Base-by-base conservation (phyloP, 768 basidiomycete genomes). In the Cyclocybe cylindracea region DNA sequence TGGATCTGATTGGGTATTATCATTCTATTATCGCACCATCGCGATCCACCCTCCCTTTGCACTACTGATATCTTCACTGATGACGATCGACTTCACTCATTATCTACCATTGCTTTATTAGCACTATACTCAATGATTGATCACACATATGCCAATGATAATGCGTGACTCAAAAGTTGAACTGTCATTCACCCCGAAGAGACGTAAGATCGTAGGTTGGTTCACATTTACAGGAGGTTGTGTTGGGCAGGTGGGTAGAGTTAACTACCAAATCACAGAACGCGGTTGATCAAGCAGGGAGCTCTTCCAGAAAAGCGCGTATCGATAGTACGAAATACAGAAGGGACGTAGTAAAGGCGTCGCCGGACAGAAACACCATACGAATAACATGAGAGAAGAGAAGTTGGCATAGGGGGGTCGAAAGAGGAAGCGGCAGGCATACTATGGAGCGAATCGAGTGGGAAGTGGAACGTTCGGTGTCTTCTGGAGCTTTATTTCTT, bases 401-500 rank as follows among this genome's bases (percentile, higher is more conserved):
- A 34, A 48, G 50, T 44, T 24, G 38, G 51, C 51, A 54, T 60
- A 55, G 29, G 31, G 42, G 50, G 38, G 40, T 37, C 35, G 42
- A 44, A 47, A 49, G 14, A 52, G 48, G 52, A 52, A 39, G 49
- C 43, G 45, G 43, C 18, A 33, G 29, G 18, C 16, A 24, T 32
- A 31, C 39, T 24, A 31, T 37, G 43, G n/a, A 54, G 14, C 24
- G 24, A 24, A 24, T 24, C 24, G 24, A 24, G 24, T 24, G 24
- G 24, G 24, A 24, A 24, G 24, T 24, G 24, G 24, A 24, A 24
- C 5, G 24, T 24, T 24, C 24, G 24, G 24, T 24, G 24, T 24
- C 24, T 24, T 24, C 24, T 24, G 24, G 16, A 16, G 16, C 3
- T 38, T 54, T 52, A 62, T 51, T 65, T 60, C 69, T 80, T 81